A percentile compares a stretch with the other conserved stretches of the same genome.
Conservation (phyloP, 2,329 filamentous ascomycete genomes). For the Neonectria ditissima region DNA sequence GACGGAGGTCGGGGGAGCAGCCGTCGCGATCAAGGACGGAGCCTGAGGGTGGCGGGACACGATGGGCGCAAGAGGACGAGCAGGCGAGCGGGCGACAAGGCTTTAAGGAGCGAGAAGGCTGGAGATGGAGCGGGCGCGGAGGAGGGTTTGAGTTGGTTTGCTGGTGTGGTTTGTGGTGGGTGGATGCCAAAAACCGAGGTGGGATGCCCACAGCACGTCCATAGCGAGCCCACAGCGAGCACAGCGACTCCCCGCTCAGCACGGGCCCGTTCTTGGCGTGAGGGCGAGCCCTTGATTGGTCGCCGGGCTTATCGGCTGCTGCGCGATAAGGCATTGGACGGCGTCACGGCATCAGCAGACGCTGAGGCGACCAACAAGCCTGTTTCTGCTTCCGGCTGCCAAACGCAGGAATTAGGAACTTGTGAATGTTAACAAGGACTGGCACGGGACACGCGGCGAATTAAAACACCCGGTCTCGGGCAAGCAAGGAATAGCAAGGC, state of each 20-base stretch:
- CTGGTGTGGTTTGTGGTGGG: constrained; percentile 24
- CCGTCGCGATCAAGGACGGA: constrained; percentile 6
- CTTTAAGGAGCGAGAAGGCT: constrained; percentile 32
- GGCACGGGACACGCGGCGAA: constrained; percentile 11
- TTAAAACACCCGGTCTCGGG: not conserved
- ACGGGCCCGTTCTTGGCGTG: constrained; percentile 34
- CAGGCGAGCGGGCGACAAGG: constrained; percentile 37
- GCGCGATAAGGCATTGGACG: constrained; percentile 36
- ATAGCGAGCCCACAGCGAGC: constrained; percentile 6
- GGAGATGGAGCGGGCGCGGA: constrained; percentile 17
- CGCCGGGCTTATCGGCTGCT: constrained; percentile 38
- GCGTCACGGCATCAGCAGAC: constrained; percentile 30
- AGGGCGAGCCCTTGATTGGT: constrained; percentile 40
- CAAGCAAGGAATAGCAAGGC: not conserved
- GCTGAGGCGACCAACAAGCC: constrained; percentile 9
- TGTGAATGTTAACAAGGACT: constrained; percentile 7
- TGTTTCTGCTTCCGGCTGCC: constrained; percentile 6
- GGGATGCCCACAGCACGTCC: constrained; percentile 38
- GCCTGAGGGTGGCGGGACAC: constrained; percentile 11
- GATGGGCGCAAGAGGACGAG: constrained; percentile 24
- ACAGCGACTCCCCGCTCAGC: constrained; percentile 32
- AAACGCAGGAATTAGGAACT: constrained; percentile 6
- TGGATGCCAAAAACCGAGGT: constrained; percentile 45
- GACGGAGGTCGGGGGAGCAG: constrained; percentile 19
- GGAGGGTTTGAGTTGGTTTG: constrained; percentile 15